Base-by-base conservation (phyloP, 148 eudicot genomes). In the Camellia japonica region DNA sequence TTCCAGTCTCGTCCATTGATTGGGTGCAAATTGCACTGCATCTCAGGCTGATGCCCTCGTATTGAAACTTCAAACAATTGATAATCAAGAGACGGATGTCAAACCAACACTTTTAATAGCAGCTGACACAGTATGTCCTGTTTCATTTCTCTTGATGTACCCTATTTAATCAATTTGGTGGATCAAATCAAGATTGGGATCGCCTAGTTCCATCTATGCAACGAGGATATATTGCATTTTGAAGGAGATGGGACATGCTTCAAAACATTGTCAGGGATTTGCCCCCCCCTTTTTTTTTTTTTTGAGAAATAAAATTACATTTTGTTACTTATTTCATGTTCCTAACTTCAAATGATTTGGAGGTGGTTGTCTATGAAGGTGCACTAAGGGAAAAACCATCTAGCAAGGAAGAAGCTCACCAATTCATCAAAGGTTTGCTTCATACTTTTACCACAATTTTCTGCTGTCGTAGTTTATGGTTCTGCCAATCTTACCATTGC, bases 311-410 rank as follows among this genome's bases (percentile, higher is more conserved):
- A 61, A 16, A 60, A 67, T 30, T 43, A 49, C 38, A 78, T 69
- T 54, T 18, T 80, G 60, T 12, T 8, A 18, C 59, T 72, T 8
- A 18, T 68, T 72, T 78, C 78, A 86, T 81, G 49, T 75, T 73
- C 68, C 79, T 75, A 19, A 79, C 62, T 85, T 77, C 14, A 65
- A 81, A 74, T 82, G 66, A 72, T 82, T 59, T 89, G 79, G 84
- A 95, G 98, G 98, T 95, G 87, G 99, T 93, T 86, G 97, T 95
- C 81, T 93, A 93, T 89, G 95, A 95, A 86, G 97, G 93, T 86
- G 66, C 75, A 78, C 80, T 95, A 74, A 90, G 99, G 78, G 99
- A 95, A 85, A 95, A 93, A 61, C 98, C 97, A 68, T 86, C 93
- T 11, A 87, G 88, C 83, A 79, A 87, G 80, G 99, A 90, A 85